These are phyloP conservation scores for Pythium coloratum DNA, from an alignment of 352 stramenopile species.

Conservation along the genomic window DNA sequence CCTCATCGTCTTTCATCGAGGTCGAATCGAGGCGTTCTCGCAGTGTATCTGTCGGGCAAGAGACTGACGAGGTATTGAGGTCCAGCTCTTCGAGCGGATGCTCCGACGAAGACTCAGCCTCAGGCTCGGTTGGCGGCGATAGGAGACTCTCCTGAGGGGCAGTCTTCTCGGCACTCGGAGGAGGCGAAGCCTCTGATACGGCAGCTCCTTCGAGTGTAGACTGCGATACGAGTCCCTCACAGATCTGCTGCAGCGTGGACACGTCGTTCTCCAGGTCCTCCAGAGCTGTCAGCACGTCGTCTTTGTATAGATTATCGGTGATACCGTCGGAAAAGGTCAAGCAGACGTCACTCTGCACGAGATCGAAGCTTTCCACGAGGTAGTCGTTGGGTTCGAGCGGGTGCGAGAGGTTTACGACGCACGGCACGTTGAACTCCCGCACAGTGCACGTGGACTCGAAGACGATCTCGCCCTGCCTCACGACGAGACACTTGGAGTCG, in stretches of 20 bases:
- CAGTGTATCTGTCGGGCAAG: slow-evolving; percentile 13
- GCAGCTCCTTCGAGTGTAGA: slow-evolving; percentile 3
- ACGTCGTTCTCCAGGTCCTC: slow-evolving; percentile 18
- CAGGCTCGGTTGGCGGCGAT: neutral
- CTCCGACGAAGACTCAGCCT: neutral
- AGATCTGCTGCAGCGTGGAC: slow-evolving; percentile 44
- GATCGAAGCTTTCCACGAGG: slow-evolving; percentile 62
- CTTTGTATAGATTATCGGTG: slow-evolving; percentile 81
- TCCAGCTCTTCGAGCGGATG: neutral
- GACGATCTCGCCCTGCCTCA: slow-evolving; percentile 47
- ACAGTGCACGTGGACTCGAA: slow-evolving; percentile 71
- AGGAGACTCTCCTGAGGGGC: neutral
- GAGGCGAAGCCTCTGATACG: neutral
- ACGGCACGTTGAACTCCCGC: slow-evolving; percentile 80
- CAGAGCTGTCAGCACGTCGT: slow-evolving; percentile 45
- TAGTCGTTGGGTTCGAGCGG: slow-evolving; percentile 56
- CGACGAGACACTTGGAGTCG: slow-evolving; percentile 73
- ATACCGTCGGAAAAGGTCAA: slow-evolving; percentile 79
- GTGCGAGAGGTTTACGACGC: slow-evolving; percentile 62
- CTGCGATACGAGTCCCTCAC: slow-evolving; percentile 46
- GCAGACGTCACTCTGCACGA: slow-evolving; percentile 56
- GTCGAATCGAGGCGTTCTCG: slow-evolving; percentile 22
- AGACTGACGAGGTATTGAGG: neutral
- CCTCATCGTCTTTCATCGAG: slow-evolving; percentile 22
- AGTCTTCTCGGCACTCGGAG: neutral